Evolutionary conservation across 1,139 yeast species (phyloP), one percentile per base, ranked within the genome.

Genomic region (Suhomyces coccinellae): DNA sequence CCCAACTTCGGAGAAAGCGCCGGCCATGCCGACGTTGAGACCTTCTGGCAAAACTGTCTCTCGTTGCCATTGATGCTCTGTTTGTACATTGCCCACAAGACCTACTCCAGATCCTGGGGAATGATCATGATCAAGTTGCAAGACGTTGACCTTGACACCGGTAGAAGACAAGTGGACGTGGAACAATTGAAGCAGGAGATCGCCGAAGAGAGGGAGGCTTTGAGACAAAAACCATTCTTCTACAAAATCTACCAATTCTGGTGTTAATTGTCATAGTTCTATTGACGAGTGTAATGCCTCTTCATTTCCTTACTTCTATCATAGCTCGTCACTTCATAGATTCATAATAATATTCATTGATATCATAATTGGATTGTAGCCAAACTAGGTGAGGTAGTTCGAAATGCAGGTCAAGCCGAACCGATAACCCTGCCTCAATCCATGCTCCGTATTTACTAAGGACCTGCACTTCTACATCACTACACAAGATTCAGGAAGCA

Each of bases 101-200:
- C 66, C 7, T 55, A 45, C 46, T 37, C 46, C 40, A 20, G 59
- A 8, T 38, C 59, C 9, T 62, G 63, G 65, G 40, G 46, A 52
- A 42, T 52, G 55, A 35, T 50, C 64, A 12, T 71, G 73, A 71
- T 75, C 49, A 67, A 63, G 43, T 64, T 71, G 47, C 57, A 53
- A 22, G 75, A 75, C 32, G 66, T 77, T 41, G 82, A 77, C 56
- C 65, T 77, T 51, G 81, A 77, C 57, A 71, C 79, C 12, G 82
- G 82, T 24, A 66, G 78, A 60, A 68, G 79, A 57, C 77, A 73
- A 38, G 58, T 69, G 43, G 79, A 75, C 51, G 43, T 76, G 32
- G 80, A 75, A 46, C 46, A 58, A 10, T 67, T 77, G 59, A 74
- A 67, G 54, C 75, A 73, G 55, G 76, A 73, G 42, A 63, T 72